Conservation (phyloP, 306 rosid species). For the Begonia fuchsioides region DNA sequence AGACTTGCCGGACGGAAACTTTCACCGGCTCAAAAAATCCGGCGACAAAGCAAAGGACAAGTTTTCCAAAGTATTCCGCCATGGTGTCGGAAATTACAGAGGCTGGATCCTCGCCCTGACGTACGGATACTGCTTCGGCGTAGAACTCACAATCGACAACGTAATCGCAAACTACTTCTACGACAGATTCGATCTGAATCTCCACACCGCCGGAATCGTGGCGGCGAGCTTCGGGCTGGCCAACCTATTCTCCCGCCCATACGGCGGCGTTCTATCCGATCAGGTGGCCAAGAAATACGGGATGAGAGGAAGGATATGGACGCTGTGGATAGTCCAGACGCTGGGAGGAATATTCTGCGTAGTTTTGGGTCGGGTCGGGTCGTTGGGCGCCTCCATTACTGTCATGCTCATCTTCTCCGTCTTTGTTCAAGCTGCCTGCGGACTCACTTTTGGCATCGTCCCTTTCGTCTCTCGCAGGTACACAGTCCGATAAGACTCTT, state of each 20-base stretch:
- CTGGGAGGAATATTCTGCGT: slow-evolving; percentile 60
- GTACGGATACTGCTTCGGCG: slow-evolving; percentile 82
- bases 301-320: slow-evolving; percentile 86
- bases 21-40: slow-evolving; percentile 27
- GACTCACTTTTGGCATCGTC: slow-evolving; percentile 82
- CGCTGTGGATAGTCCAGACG: slow-evolving; percentile 51
- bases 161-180: slow-evolving; percentile 70
- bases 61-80: slow-evolving; percentile 23
- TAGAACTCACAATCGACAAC: slow-evolving; percentile 59
- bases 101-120: slow-evolving; percentile 79
- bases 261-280: slow-evolving; percentile 61
- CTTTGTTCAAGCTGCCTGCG: slow-evolving; percentile 81
- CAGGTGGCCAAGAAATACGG: slow-evolving; percentile 42
- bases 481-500: too few species aligned
- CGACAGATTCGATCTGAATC: slow-evolving; percentile 55
- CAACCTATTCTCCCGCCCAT: slow-evolving; percentile 51
- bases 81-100: slow-evolving; percentile 50
- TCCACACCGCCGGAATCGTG: slow-evolving; percentile 57
- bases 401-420: slow-evolving; percentile 67
- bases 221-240: slow-evolving; percentile 86
- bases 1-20: slow-evolving; percentile 74
- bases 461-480: slow-evolving; percentile 88
- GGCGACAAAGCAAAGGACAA: slow-evolving; percentile 58
- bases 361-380: slow-evolving; percentile 34
- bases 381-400: slow-evolving; percentile 32